Base-by-base conservation (phyloP, 2,329 filamentous ascomycete species). In the Exserohilum turcica region DNA sequence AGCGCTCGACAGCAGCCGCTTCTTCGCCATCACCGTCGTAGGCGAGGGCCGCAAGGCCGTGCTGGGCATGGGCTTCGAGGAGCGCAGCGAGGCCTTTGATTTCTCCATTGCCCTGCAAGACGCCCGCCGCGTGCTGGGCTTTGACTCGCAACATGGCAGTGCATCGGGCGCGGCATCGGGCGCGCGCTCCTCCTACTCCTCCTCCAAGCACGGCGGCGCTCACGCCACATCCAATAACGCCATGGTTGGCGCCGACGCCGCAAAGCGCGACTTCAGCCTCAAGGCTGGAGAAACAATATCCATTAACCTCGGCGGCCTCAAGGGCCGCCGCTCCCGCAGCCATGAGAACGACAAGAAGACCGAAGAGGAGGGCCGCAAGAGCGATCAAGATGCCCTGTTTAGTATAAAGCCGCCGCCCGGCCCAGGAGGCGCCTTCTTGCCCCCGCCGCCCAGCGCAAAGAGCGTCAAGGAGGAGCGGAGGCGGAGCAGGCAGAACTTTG, bases 271-370 rank as follows among this genome's bases (percentile, higher is more conserved):
- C 68, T 92, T 91, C 69, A 92, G 89, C 66, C 74, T 96, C 59
- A 96, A 96, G 74, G 91, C 92, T 55, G 91, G 91, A 9, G 88
- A 96, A 80, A 96, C 89, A 15, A 95, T 96, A 64, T 91, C 87
- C 19, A 86, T 95, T 60, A 90, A 89, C 71, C 81, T 94, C 45
- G 86, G 84, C 4, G 84, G 85, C 18, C 31, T 72, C 33, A 82
- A 79, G 61, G 80, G 84, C 2, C 64, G 76, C 61, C 79, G 72
- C 56, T 65, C 70, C 68, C 51, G 76, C 70, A 44, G 40, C 10
- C 61, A 58, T 56, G 60, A 76, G 73, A 55, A 68, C 78, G 48
- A 79, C 78, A 56, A 80, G 43, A 65, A 59, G 21, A 24, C 4
- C 21, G 21, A 24, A 24, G 39, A 46, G 2, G 56, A 64, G 2